These are phyloP conservation scores for Globisporangium paddicum DNA, from an alignment of 352 stramenopile genomes.

Conservation along the genomic window DNA sequence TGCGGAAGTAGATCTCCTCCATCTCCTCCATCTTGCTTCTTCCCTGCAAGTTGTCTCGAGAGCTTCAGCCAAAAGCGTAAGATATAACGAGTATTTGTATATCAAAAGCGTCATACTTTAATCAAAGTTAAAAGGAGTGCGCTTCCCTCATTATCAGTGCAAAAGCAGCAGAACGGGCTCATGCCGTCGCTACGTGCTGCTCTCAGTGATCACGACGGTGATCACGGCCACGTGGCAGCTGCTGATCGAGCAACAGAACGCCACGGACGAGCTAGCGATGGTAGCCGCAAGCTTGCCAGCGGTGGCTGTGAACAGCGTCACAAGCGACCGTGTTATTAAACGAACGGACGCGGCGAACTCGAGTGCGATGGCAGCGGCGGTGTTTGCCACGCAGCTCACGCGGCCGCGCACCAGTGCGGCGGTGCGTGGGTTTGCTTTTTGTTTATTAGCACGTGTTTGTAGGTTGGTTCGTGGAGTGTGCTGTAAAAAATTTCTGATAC, in stretches of 20 bases:
- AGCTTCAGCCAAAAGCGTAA: too few species aligned
- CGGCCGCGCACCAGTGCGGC: constrained; percentile 50
- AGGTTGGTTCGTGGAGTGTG: too few species aligned
- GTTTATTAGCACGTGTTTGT: too few species aligned
- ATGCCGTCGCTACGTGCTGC: constrained; percentile 57
- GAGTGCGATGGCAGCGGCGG: constrained; percentile 2
- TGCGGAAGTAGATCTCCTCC: constrained; percentile 74
- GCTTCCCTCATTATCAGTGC: too few species aligned
- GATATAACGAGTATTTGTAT: too few species aligned
- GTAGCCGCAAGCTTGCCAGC: too few species aligned
- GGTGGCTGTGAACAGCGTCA: neutral
- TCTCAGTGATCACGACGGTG: constrained; percentile 51
- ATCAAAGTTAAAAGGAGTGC: too few species aligned
- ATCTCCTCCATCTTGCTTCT: constrained; percentile 36
- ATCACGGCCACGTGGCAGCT: constrained; percentile 31
- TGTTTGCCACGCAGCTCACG: constrained; percentile 42
- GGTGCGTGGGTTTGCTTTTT: constrained; percentile 29
- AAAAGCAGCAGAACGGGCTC: constrained; percentile 14
- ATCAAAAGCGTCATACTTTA: too few species aligned
- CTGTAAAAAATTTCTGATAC: too few species aligned
- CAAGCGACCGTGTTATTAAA: too few species aligned
- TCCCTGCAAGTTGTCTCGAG: too few species aligned
- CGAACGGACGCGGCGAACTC: neutral
- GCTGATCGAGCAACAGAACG: constrained; percentile 8
- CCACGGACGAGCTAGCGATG: constrained; percentile 2